Base-by-base conservation (phyloP, 1,139 yeast genomes). In the Lodderomyces beijingensis region DNA sequence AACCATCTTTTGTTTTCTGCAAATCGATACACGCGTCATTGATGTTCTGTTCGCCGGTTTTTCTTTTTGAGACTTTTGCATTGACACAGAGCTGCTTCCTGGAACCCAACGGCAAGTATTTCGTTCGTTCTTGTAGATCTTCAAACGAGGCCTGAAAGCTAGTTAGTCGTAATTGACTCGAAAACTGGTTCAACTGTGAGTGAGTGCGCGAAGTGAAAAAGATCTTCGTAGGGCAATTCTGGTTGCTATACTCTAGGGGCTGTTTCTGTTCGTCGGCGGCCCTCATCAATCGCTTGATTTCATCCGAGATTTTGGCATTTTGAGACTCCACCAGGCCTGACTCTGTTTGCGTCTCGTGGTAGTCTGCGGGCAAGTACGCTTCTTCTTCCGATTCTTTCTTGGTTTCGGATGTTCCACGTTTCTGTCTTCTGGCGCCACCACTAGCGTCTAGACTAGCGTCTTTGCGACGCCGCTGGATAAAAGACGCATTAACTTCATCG, bases 131-230 rank as follows among this genome's bases (percentile, higher is more conserved):
- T 1, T 53, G 44, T 0, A 61, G 35, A 1, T 62, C 65, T 7
- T 54, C 59, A 39, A 76, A 62, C 0, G 88, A 73, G 0, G 94
- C 71, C 1, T 84, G 81, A 40, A 87, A 82, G 0, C 56, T 41
- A 0, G 95, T 77, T 22, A 83, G 51, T 25, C 66, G 56, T 31
- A 89, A 57, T 46, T 91, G 96, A 15, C 77, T 74, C 0, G 89
- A 76, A 51, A 89, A 85, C 49, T 89, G 98, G 31, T 70, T 70
- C 35, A 89, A 60, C 51, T 89, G 98, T 0, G 96, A 86, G 50
- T 89, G 97, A 0, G 98, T 89, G 53, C 98, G 64, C 1, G 96
- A 87, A 0, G 95, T 70, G 50, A 79, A 88, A 44, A 60, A 74
- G 0, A 65, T 58, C 44, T 77, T 77, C 0, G 66, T 49, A 1